A percentile compares a stretch with the other conserved stretches of the same genome.
These are phyloP conservation scores for Rhododendron mucronatum DNA, from an alignment of 148 eudicot species.

Conservation along the genomic window DNA sequence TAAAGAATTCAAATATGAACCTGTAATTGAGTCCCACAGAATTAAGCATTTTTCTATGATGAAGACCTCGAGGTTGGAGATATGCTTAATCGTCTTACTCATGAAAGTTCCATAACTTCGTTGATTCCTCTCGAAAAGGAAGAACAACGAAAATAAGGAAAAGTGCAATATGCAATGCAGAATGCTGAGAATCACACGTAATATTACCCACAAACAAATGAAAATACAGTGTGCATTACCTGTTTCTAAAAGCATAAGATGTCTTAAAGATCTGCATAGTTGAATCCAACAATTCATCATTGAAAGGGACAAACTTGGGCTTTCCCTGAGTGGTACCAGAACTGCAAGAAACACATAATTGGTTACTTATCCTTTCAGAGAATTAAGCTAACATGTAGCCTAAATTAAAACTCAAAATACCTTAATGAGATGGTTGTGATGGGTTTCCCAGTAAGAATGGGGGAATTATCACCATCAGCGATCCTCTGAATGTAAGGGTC, in stretches of 20 bases:
- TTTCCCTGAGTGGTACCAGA: slow-evolving; percentile 95
- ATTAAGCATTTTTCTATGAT: background rate
- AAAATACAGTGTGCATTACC: slow-evolving; percentile 29
- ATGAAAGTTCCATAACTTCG: background rate
- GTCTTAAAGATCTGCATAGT: slow-evolving; percentile 87
- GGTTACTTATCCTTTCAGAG: background rate
- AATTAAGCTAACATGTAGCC: background rate
- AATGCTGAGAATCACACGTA: background rate
- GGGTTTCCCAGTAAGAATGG: slow-evolving; percentile 71
- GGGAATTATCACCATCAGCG: slow-evolving; percentile 53
- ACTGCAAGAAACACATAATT: slow-evolving; percentile 33
- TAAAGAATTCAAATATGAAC: background rate
- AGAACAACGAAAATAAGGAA: background rate
- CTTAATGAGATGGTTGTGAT: slow-evolving; percentile 68
- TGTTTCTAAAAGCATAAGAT: slow-evolving; percentile 81
- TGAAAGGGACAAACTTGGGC: slow-evolving; percentile 86
- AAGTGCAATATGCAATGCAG: background rate
- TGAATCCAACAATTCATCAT: slow-evolving; percentile 56
- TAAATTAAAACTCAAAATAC: slow-evolving; percentile 21
- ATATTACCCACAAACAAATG: background rate
- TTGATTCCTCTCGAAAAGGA: background rate
- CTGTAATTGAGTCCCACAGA: background rate
- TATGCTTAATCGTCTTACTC: background rate
- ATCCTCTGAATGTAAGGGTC: slow-evolving; percentile 68
- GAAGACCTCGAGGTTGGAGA: background rate